phyloP scores from a whole-genome alignment of 768 basidiomycete genomes.

The Russula vinacea region DNA sequence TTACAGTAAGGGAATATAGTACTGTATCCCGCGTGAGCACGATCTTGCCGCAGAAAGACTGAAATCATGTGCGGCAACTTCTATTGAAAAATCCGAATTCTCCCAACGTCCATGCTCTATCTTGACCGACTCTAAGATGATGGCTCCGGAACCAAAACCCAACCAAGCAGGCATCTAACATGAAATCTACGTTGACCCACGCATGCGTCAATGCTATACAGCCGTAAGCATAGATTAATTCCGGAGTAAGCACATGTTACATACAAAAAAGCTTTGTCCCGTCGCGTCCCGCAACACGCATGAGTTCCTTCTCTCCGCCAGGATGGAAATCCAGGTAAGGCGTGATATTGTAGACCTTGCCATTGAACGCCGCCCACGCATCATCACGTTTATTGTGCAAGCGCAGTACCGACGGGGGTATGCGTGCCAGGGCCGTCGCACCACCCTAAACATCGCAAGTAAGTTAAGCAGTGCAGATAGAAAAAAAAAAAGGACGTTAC shows the following conservation, averaged over 20 bases:
- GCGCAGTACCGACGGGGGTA: constrained; percentile 75
- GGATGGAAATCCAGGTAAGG: constrained; percentile 90
- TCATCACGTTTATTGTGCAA: constrained; percentile 80
- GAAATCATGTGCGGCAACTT: neutral
- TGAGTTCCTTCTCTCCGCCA: constrained; percentile 89
- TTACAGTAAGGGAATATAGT: no score
- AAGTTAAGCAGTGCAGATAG: constrained; percentile 12
- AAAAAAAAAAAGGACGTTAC: constrained; percentile 42
- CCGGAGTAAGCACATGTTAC: constrained; percentile 33
- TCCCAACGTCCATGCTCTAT: neutral
- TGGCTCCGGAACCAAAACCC: constrained; percentile 83
- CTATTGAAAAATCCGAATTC: neutral
- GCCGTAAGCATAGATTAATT: neutral
- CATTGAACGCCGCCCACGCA: constrained; percentile 90
- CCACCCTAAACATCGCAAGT: constrained; percentile 49
- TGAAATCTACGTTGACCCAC: constrained; percentile 96
- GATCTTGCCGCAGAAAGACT: no score
- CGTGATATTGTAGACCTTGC: constrained; percentile 96
- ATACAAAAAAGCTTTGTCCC: constrained; percentile 92
- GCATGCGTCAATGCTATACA: constrained; percentile 79
- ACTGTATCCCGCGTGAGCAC: neutral
- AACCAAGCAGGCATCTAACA: constrained; percentile 90
- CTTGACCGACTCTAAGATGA: constrained; percentile 32
- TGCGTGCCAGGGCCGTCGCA: constrained; percentile 53
- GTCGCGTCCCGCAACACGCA: constrained; percentile 93